phyloP scores from a whole-genome alignment of 495 filamentous ascomycete species.

The Talaromyces proteolyticus region DNA sequence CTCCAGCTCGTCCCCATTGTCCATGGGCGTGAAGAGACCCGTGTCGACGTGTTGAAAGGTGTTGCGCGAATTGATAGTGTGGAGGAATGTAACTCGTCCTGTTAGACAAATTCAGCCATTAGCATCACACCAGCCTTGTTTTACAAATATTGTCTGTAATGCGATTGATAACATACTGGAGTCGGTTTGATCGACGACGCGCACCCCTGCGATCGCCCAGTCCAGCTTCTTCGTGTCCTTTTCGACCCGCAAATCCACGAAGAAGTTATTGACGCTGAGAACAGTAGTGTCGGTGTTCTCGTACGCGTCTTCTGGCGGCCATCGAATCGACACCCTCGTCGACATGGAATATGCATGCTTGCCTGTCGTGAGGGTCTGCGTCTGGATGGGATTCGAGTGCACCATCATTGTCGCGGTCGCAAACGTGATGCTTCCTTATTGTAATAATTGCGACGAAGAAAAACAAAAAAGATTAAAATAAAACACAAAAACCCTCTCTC shows the following conservation, averaged over 20 bases:
- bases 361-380: slow-evolving; percentile 4
- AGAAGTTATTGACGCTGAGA: slow-evolving; percentile 37
- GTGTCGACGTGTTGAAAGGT: slow-evolving; percentile 6
- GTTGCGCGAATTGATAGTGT: slow-evolving; percentile 6
- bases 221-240: slow-evolving; percentile 18
- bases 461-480: background rate
- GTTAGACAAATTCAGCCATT: background rate
- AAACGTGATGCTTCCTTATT: too few species aligned
- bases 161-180: background rate
- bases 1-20: slow-evolving; percentile 6
- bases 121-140: too few species aligned
- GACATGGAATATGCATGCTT: slow-evolving; percentile 13
- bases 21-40: background rate
- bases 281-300: slow-evolving; percentile 41
- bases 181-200: slow-evolving; percentile 5
- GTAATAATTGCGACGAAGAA: background rate
- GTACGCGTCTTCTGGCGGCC: slow-evolving; percentile 29
- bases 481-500: background rate
- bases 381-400: slow-evolving; percentile 4
- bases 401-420: slow-evolving; percentile 1
- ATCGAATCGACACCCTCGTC: slow-evolving; percentile 37
- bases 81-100: slow-evolving; percentile 6
- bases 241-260: slow-evolving; percentile 33
- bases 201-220: slow-evolving; percentile 6
- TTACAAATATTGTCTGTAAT: too few species aligned